These are phyloP conservation scores for Aspergillus unguis DNA, from an alignment of 2,329 filamentous ascomycete genomes.

Conservation along the genomic window DNA sequence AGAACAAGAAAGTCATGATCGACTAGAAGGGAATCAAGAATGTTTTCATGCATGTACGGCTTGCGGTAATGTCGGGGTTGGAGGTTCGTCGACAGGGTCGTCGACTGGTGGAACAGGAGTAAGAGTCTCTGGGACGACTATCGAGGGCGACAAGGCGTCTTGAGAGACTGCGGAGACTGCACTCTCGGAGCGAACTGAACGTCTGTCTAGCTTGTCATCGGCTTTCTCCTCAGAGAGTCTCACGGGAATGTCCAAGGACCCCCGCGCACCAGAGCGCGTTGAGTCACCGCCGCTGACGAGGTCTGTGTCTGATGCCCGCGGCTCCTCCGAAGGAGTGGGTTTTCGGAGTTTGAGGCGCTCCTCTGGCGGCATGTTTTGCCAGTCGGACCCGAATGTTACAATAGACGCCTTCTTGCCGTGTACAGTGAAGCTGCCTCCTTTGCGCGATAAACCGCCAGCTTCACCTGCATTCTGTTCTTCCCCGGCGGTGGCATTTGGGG, in stretches of 20 bases:
- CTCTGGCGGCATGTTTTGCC: conserved; percentile 72
- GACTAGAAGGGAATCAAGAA: not conserved
- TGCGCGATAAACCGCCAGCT: conserved; percentile 70
- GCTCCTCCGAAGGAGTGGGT: conserved; percentile 40
- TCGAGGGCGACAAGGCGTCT: conserved; percentile 1
- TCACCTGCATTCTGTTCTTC: conserved; percentile 49
- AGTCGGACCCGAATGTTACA: conserved; percentile 91
- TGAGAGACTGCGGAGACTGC: conserved; percentile 10
- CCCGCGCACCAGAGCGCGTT: conserved; percentile 7
- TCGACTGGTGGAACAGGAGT: conserved; percentile 3
- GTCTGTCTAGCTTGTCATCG: conserved; percentile 5
- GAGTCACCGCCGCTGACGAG: conserved; percentile 28
- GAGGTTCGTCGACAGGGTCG: conserved; percentile 12
- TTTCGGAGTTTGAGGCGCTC: conserved; percentile 66
- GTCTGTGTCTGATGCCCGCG: conserved; percentile 32
- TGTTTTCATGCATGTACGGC: conserved; percentile 26
- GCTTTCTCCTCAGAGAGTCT: conserved; percentile 36
- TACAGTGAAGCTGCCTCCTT: conserved; percentile 86
- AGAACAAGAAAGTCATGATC: conserved; percentile 6
- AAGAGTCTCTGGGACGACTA: conserved; percentile 9
- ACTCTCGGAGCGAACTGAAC: conserved; percentile 7
- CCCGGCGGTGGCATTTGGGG: conserved; percentile 54
- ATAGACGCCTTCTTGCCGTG: conserved; percentile 98
- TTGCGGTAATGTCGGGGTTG: conserved; percentile 21
- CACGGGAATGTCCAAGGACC: conserved; percentile 17